These are phyloP conservation scores for Boletus rubroflammeus DNA, from an alignment of 768 basidiomycete species.

Conservation along the genomic window DNA sequence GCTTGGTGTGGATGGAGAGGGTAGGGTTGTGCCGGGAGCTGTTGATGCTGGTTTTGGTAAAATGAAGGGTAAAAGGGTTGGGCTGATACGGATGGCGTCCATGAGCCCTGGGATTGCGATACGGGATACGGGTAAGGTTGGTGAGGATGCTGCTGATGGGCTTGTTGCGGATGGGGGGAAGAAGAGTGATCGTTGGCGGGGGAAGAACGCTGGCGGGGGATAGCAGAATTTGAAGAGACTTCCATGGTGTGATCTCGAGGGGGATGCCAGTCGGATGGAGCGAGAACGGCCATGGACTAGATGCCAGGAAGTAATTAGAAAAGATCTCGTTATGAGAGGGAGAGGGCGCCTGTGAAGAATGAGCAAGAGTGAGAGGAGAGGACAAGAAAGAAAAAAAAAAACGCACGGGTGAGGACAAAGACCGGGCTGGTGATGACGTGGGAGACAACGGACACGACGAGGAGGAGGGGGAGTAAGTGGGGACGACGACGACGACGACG, in stretches of 20 bases:
- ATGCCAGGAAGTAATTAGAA: no score
- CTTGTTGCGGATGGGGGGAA: slow-evolving; percentile 27
- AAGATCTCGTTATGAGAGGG: slow-evolving; percentile 10
- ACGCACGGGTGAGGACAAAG: slow-evolving; percentile 1
- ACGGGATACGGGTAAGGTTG: slow-evolving; percentile 63
- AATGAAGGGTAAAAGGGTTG: slow-evolving; percentile 76
- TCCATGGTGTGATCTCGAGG: slow-evolving; percentile 66
- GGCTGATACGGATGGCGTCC: slow-evolving; percentile 64
- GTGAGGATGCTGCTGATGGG: slow-evolving; percentile 25
- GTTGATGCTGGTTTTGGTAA: slow-evolving; percentile 68
- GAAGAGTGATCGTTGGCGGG: slow-evolving; percentile 52
- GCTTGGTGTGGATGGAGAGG: slow-evolving; percentile 40
- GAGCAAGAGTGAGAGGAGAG: neutral
- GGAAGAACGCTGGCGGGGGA: slow-evolving; percentile 57
- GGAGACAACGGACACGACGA: neutral
- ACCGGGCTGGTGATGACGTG: neutral
- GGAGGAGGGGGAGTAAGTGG: neutral
- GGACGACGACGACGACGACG: neutral
- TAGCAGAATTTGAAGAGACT: slow-evolving; percentile 40
- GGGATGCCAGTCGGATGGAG: slow-evolving; percentile 70
- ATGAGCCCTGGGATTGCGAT: slow-evolving; percentile 64
- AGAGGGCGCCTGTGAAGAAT: neutral
- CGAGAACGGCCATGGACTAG: slow-evolving; percentile 73
- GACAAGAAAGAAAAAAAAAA: neutral
- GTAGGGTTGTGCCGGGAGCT: slow-evolving; percentile 47